Conservation (phyloP, 108 stramenopile species). For the Conticribra weissflogii region DNA sequence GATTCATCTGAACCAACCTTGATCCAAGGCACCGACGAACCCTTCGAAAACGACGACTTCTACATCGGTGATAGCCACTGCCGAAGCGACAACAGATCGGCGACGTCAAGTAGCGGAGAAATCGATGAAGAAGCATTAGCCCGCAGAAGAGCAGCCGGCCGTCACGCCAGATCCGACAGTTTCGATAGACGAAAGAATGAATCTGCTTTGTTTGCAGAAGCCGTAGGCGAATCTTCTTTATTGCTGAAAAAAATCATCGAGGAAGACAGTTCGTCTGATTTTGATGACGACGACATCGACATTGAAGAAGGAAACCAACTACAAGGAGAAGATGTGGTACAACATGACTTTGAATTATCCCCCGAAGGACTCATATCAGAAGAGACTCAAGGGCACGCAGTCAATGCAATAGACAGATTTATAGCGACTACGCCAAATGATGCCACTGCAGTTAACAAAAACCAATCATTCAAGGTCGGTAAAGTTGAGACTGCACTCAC, state of each 20-base stretch:
- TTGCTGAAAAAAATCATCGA: slow-evolving; percentile 65
- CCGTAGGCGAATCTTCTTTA: slow-evolving; percentile 67
- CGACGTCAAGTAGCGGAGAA: not conserved
- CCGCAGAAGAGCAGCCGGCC: slow-evolving; percentile 6
- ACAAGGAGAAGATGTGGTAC: slow-evolving; percentile 35
- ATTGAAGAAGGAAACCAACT: slow-evolving; percentile 12
- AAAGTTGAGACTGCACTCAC: no score
- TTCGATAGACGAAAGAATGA: slow-evolving; percentile 59
- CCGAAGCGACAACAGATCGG: not conserved
- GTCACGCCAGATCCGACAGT: slow-evolving; percentile 32
- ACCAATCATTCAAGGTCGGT: no score
- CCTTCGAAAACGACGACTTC: slow-evolving; percentile 20
- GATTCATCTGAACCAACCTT: not conserved
- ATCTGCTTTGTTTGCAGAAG: slow-evolving; percentile 78
- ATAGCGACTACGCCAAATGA: no score
- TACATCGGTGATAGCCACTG: slow-evolving; percentile 7
- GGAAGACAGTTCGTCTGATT: slow-evolving; percentile 45
- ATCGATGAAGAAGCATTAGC: slow-evolving; percentile 19
- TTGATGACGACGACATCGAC: slow-evolving; percentile 63
- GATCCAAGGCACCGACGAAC: not conserved
- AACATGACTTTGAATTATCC: not conserved
- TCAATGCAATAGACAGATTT: no score
- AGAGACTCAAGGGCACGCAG: no score
- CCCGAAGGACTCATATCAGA: no score
- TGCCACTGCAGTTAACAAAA: no score